Evolutionary conservation across 179 eudicot species (phyloP), one percentile per base, ranked within the genome.

Genomic region (Dionaea muscipula): DNA sequence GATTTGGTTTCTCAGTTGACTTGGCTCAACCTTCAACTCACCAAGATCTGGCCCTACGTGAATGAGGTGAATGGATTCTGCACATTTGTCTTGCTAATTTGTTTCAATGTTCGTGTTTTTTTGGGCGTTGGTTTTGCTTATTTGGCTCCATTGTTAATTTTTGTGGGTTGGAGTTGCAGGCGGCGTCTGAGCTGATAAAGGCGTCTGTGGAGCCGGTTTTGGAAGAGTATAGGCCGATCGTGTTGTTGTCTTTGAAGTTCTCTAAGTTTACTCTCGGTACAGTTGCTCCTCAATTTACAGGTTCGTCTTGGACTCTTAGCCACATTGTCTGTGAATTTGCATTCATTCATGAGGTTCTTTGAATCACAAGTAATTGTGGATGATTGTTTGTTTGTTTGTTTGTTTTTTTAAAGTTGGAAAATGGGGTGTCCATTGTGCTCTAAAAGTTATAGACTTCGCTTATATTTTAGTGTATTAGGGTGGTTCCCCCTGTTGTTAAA

Each of bases 231-330:
- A 75, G 79, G 53, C 93, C 96, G 4, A 60, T 72, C 22, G 51
- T 89, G 28, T 66, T 89, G 55, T 70, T 86, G 33, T 77, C 95
- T 62, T 72, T 89, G 23, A 83, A 74, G 63, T 86, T 89, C 51
- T 82, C 88, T 38, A 85, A 75, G 68, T 72, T 88, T 65, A 88
- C 96, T 40, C 91, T 88, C 58, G 96, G 95, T 3, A 88, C 88
- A 28, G 96, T 88, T 65, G 88, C 96, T 52, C 95, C 96, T 39
- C 95, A 88, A 62, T 82, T 85, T 68, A 85, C 95, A 68, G 96
- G 96, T 86, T 73, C 58, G 73, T 59, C 35, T n/a, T n/a, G n/a
- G n/a, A n/a, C n/a, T n/a, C n/a, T n/a, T n/a, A n/a, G n/a, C n/a
- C n/a, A n/a, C n/a, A n/a, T n/a, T n/a, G 1, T 51, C 14, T 9